phyloP scores from a whole-genome alignment of 805 yeast species.

The Starmerella stigmatis region DNA sequence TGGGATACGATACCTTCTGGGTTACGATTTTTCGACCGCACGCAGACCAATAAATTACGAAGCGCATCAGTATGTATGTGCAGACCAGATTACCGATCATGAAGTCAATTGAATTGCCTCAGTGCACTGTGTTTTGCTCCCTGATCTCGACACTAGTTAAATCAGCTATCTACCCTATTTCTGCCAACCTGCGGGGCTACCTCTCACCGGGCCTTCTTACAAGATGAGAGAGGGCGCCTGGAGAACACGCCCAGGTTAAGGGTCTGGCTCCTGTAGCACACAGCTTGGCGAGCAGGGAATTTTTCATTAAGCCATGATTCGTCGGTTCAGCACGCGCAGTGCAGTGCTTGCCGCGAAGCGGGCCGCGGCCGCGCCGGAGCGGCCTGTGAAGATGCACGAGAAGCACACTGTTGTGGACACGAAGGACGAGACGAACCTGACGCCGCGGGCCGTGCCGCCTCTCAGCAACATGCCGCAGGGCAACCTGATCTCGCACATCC shows the following conservation, averaged over 20 bases:
- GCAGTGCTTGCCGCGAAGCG: slow-evolving; percentile 6
- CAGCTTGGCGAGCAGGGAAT: not conserved
- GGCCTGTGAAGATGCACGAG: slow-evolving; percentile 19
- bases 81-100: too few relatives aligned
- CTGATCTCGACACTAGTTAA: too few relatives aligned
- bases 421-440: slow-evolving; percentile 18
- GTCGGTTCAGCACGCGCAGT: slow-evolving; percentile 8
- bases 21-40: too few relatives aligned
- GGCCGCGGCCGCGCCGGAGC: slow-evolving; percentile 2
- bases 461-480: slow-evolving; percentile 22
- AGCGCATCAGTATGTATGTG: too few relatives aligned
- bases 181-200: too few relatives aligned
- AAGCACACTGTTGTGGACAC: slow-evolving; percentile 26
- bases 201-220: too few relatives aligned
- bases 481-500: slow-evolving; percentile 25
- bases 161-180: too few relatives aligned
- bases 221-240: too few relatives aligned
- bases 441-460: slow-evolving; percentile 23
- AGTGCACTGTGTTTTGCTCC: too few relatives aligned
- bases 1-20: too few relatives aligned
- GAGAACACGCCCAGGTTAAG: slow-evolving; percentile 1
- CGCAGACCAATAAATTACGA: too few relatives aligned
- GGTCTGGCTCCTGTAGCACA: not conserved
- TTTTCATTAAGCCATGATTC: slow-evolving; percentile 3
- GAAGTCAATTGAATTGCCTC: too few relatives aligned